These are phyloP conservation scores for Mallotus repandus DNA, from an alignment of 441 rosid species.

Conservation along the genomic window DNA sequence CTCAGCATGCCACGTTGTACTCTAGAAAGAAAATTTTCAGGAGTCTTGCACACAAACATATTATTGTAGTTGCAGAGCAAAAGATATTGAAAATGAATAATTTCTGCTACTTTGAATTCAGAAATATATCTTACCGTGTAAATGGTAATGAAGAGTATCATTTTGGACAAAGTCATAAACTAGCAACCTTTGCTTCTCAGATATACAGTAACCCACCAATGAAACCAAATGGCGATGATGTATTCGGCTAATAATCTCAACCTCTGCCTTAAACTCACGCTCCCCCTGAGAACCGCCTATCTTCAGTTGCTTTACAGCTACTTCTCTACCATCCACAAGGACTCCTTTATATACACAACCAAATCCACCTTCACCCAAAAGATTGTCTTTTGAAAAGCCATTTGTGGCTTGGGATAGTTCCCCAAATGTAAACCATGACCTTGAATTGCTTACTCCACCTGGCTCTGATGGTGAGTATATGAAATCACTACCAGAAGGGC, in stretches of 20 bases:
- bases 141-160: slow-evolving; percentile 81
- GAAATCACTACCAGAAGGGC: slow-evolving; percentile 43
- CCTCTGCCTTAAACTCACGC: slow-evolving; percentile 92
- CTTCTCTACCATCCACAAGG: slow-evolving; percentile 65
- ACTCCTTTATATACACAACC: slow-evolving; percentile 91
- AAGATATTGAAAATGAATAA: slow-evolving; percentile 1
- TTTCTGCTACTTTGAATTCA: neutral
- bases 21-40: neutral
- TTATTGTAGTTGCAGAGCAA: neutral
- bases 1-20: neutral
- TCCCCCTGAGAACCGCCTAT: slow-evolving; percentile 90
- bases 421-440: slow-evolving; percentile 72
- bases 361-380: slow-evolving; percentile 96
- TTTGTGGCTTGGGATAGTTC: slow-evolving; percentile 70
- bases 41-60: neutral
- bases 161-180: slow-evolving; percentile 89
- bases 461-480: slow-evolving; percentile 47
- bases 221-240: slow-evolving; percentile 98
- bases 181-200: slow-evolving; percentile 74
- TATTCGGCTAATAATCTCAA: slow-evolving; percentile 83
- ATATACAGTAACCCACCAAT: slow-evolving; percentile 86
- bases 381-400: slow-evolving; percentile 66
- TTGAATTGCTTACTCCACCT: slow-evolving; percentile 59
- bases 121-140: slow-evolving; percentile 60
- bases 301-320: slow-evolving; percentile 91